These are phyloP conservation scores for Amauroascus verrucosus DNA, from an alignment of 2,329 filamentous ascomycete genomes.

Conservation along the genomic window DNA sequence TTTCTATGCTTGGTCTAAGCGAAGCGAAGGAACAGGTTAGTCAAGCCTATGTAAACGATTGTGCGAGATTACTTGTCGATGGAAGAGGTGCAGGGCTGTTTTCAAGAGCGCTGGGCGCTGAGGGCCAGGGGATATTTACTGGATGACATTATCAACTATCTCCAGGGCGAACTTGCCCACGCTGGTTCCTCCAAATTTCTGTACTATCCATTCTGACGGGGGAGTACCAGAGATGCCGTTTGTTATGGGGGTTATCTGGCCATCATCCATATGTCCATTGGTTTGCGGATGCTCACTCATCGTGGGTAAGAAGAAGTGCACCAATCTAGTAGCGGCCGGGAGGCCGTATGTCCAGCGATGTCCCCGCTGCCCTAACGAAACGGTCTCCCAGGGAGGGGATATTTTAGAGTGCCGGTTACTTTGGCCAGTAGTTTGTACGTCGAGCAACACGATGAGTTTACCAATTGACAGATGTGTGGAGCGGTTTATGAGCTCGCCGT, in stretches of 20 bases:
- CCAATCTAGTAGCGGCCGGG: neutral
- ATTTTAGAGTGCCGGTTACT: neutral
- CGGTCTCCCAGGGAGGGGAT: neutral
- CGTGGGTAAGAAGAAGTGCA: neutral
- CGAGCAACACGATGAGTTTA: neutral
- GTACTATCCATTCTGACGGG: constrained; percentile 59
- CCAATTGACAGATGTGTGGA: constrained; percentile 1
- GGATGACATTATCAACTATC: constrained; percentile 62
- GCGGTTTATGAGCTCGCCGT: neutral
- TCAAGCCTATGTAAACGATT: neutral
- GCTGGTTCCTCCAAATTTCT: constrained; percentile 92
- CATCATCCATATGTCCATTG: constrained; percentile 17
- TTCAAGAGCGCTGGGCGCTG: no score
- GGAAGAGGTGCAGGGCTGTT: neutral
- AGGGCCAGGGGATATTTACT: constrained; percentile 40
- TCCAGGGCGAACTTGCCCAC: constrained; percentile 84
- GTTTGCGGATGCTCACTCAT: constrained; percentile 14
- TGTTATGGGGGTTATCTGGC: constrained; percentile 14
- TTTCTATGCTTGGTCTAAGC: constrained; percentile 48
- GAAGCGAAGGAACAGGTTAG: constrained; percentile 6
- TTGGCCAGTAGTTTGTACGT: neutral
- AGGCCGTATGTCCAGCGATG: constrained; percentile 1
- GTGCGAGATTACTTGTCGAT: neutral
- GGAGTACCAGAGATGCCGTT: constrained; percentile 18
- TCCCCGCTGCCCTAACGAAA: constrained; percentile 2